phyloP scores from a whole-genome alignment of 768 basidiomycete genomes.

The Plicaturopsis crispa region DNA sequence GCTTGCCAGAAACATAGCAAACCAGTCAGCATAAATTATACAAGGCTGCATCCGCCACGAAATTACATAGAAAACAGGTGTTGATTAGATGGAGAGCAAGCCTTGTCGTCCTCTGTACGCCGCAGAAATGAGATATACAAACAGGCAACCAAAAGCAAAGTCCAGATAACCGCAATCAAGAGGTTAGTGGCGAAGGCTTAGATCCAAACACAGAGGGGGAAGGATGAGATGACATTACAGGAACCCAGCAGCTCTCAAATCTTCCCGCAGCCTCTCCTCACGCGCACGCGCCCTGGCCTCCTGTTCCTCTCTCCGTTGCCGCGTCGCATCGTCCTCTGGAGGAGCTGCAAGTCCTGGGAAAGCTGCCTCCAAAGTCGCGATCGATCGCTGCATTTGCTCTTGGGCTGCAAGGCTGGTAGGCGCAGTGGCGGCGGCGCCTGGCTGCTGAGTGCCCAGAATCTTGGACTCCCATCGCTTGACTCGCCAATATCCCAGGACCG shows the following conservation, averaged over 20 bases:
- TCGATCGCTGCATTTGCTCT: conserved; percentile 33
- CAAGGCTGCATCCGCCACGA: too few species aligned
- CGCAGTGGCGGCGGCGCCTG: conserved; percentile 16
- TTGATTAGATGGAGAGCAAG: too few species aligned
- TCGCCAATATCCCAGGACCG: conserved; percentile 84
- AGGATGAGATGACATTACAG: conserved; percentile 36
- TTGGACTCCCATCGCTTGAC: conserved; percentile 85
- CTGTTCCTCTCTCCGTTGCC: conserved; percentile 27
- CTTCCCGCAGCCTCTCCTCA: conserved; percentile 50
- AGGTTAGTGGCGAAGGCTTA: too few species aligned
- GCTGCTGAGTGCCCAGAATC: conserved; percentile 53
- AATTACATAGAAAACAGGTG: too few species aligned
- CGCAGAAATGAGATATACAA: too few species aligned
- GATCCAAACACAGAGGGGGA: too few species aligned
- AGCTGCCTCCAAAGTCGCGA: conserved; percentile 35
- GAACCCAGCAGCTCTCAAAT: conserved; percentile 59
- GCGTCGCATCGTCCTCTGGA: conserved; percentile 14
- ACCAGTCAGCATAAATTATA: too few species aligned
- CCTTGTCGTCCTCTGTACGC: too few species aligned
- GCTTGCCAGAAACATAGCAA: too few species aligned
- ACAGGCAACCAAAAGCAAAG: too few species aligned
- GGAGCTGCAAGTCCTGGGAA: conserved; percentile 12
- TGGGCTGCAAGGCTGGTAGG: conserved; percentile 27
- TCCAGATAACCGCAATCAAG: too few species aligned
- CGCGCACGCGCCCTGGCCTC: conserved; percentile 39